A percentile compares a stretch with the other conserved stretches of the same genome.
Evolutionary conservation across 352 stramenopile genomes (phyloP).

Genomic region (Pythium vanterpoolii): DNA sequence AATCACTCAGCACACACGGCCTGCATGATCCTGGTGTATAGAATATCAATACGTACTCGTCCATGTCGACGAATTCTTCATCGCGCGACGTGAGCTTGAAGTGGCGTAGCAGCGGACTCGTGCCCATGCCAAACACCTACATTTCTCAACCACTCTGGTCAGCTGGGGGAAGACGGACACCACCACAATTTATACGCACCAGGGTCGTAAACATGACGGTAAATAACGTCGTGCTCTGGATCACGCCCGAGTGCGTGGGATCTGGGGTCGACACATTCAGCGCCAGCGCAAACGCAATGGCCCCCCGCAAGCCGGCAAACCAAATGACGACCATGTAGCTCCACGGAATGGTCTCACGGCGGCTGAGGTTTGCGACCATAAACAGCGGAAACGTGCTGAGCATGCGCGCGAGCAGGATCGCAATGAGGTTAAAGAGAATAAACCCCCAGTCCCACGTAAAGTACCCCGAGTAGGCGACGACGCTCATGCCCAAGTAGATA

Average conservation of each 20-base stretch:
- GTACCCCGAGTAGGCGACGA: slow-evolving; percentile 71
- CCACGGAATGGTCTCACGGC: slow-evolving; percentile 60
- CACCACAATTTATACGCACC: too few relatives aligned
- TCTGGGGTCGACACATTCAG: slow-evolving; percentile 55
- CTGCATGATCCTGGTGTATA: not conserved
- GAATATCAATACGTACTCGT: not conserved
- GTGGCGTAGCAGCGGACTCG: slow-evolving; percentile 33
- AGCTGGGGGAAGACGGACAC: too few relatives aligned
- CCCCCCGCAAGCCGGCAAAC: slow-evolving; percentile 91
- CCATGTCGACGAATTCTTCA: slow-evolving; percentile 9
- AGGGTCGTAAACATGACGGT: slow-evolving; percentile 54
- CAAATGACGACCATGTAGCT: slow-evolving; percentile 86
- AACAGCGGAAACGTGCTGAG: slow-evolving; percentile 82
- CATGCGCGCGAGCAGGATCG: slow-evolving; percentile 61
- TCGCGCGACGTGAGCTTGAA: slow-evolving; percentile 24
- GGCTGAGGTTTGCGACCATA: slow-evolving; percentile 63
- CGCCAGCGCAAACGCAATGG: slow-evolving; percentile 91
- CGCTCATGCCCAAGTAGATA: slow-evolving; percentile 84
- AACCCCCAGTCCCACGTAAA: slow-evolving; percentile 87
- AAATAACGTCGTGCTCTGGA: slow-evolving; percentile 53
- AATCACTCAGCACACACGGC: not conserved
- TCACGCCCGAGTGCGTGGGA: slow-evolving; percentile 31
- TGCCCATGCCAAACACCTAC: slow-evolving; percentile 41
- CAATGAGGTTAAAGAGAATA: slow-evolving; percentile 67
- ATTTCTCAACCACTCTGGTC: too few relatives aligned